Base-by-base conservation (phyloP, 2,329 filamentous ascomycete genomes). In the Westerdykella aurantiaca region DNA sequence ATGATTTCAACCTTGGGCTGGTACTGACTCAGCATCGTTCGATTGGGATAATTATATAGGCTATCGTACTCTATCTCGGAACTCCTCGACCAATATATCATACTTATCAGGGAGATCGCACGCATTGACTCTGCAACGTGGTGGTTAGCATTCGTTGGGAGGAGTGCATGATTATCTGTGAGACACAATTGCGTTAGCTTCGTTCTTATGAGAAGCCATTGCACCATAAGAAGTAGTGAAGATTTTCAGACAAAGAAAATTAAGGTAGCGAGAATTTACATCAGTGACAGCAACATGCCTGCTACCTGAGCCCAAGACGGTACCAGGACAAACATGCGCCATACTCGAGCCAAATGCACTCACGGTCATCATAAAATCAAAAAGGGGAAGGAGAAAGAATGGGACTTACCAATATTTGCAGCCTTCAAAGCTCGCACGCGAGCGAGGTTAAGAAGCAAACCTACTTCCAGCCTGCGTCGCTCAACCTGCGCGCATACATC, bases 271-370 rank as follows among this genome's bases (percentile, higher is more conserved):
- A 93, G 86, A 83, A 76, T 82, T 95, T 85, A 94, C 91, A 96
- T 96, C 91, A 96, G 81, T 80, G 91, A 95, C 84, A 80, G 79
- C 76, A 74, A 73, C 73, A 74, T 68, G 70, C 73, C 67, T 55
- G 65, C 64, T 60, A 73, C 72, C 72, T 60, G 72, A 73, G 71
- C 76, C 85, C 88, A 91, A 79, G 85, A 95, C 82, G 86, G 84
- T 76, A 71, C 73, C 71, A 75, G 75, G 74, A 74, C 70, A 61
- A 70, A 73, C 72, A 73, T 76, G 74, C 71, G 75, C 82, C 81
- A 89, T 95, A 79, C 91, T 97, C 91, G 88, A 97, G 91, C 91
- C 91, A 97, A 97, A 97, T 97, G 91, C 91, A 90, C 91, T 97
- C 91, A 91, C 61, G 88, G 91, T 97, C 91, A 97, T 97, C 91